Percentiles rank a stretch among this genome's conserved stretches.
Conservation (phyloP, 805 yeast species). For the Sugiyamaella valdiviana region DNA sequence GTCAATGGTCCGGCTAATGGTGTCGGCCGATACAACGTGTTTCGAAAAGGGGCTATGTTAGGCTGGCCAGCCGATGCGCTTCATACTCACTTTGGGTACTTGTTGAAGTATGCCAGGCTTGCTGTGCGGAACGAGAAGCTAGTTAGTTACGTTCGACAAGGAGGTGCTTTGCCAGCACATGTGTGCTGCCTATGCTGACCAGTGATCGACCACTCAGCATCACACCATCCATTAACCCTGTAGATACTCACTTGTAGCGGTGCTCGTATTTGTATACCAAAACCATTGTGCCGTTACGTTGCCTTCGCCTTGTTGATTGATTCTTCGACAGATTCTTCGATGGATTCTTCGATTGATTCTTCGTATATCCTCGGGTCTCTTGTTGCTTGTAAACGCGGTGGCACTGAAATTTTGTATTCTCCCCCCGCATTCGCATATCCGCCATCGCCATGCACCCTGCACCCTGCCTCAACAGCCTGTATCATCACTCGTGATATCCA, state of each 20-base stretch:
- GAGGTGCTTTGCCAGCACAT: too few relatives aligned
- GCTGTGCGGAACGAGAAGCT: slow-evolving; percentile 60
- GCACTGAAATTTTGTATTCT: not conserved
- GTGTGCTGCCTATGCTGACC: too few relatives aligned
- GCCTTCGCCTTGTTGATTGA: not conserved
- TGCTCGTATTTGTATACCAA: slow-evolving; percentile 52
- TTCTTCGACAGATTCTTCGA: too few relatives aligned
- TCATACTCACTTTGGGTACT: slow-evolving; percentile 45
- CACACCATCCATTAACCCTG: not conserved
- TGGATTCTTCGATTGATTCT: too few relatives aligned
- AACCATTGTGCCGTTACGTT: slow-evolving; percentile 43
- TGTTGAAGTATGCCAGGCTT: slow-evolving; percentile 66
- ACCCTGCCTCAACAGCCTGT: not conserved
- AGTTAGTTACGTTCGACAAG: too few relatives aligned
- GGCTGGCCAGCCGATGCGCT: not conserved
- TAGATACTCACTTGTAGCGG: slow-evolving; percentile 40
- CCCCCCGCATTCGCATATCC: not conserved
- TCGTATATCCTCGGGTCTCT: too few relatives aligned
- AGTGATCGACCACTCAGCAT: not conserved
- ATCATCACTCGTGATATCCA: too few relatives aligned
- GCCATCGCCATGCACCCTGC: too few relatives aligned
- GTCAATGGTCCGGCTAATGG: slow-evolving; percentile 56
- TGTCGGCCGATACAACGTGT: slow-evolving; percentile 81
- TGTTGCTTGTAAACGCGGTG: too few relatives aligned
- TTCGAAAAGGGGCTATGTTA: slow-evolving; percentile 65